phyloP scores from a whole-genome alignment of 2,329 filamentous ascomycete genomes.

The Cytospora piceae region DNA sequence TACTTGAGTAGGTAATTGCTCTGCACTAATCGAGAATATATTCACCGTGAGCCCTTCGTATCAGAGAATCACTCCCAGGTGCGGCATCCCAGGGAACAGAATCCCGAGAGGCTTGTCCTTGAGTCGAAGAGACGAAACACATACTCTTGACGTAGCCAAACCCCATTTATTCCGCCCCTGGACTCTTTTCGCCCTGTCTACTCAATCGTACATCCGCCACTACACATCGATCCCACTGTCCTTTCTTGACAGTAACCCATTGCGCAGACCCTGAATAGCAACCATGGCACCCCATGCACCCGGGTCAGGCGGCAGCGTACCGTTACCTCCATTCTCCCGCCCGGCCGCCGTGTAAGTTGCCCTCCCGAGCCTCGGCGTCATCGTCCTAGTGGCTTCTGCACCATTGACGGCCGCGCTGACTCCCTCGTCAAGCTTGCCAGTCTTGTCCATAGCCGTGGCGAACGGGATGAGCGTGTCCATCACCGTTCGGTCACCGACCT shows the following conservation, averaged over 20 bases:
- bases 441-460: slow-evolving; percentile 49
- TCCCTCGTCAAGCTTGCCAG: slow-evolving; percentile 55
- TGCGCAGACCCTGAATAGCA: slow-evolving; percentile 47
- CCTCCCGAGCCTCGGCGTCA: slow-evolving; percentile 67
- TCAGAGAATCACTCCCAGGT: no score
- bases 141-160: background rate
- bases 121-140: background rate
- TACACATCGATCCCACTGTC: slow-evolving; percentile 9
- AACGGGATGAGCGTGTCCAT: slow-evolving; percentile 63
- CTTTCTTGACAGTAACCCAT: slow-evolving; percentile 15
- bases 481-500: slow-evolving; percentile 59
- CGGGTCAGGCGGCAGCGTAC: slow-evolving; percentile 64
- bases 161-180: background rate
- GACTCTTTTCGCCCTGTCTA: background rate
- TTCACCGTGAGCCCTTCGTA: no score
- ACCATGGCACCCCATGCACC: slow-evolving; percentile 72
- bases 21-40: no score
- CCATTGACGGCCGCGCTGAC: slow-evolving; percentile 63
- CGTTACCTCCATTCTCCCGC: slow-evolving; percentile 38
- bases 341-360: slow-evolving; percentile 69
- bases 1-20: slow-evolving; percentile 10
- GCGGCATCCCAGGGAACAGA: no score
- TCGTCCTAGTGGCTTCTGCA: slow-evolving; percentile 64
- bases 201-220: background rate
- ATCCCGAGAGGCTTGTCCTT: no score